Evolutionary conservation across 2,329 filamentous ascomycete genomes (phyloP), one percentile per base, ranked within the genome.

Genomic region (Fusarium proliferatum): DNA sequence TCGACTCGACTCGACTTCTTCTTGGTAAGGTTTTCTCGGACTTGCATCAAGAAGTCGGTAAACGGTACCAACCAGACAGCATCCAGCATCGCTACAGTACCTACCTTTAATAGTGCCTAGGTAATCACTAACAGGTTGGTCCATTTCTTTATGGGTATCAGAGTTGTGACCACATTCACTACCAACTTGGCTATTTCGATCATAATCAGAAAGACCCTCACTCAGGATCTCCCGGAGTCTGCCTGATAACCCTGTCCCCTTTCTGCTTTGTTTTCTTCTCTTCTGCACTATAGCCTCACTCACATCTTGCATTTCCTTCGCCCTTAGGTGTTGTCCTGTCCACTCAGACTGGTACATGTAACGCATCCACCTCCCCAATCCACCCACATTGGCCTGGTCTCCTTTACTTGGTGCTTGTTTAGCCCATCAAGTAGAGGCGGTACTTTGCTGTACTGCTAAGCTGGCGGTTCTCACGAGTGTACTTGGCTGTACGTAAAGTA

Each of bases 361-460:
- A 42, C 34, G 34, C 52, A 58, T 66, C 68, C 67, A 70, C 67
- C 46, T 65, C 53, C 42, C 43, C 58, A 71, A 64, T 56, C 62
- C 48, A 57, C 58, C 62, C 48, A 57, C 58, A 51, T 58, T 65
- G 51, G 61, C 38, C 42, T 51, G 46, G 58, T 41, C 42, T 42
- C 53, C 51, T 69, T 46, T 52, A 48, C 62, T 58, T 67, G 56
- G 65, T 64, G 64, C 64, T 67, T 68, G 53, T 43, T 64, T 69
- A 46, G 64, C 30, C 59, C 61, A 45, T 42, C 16, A 33, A 58
- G 61, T 60, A 36, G 28, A 39, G 38, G 26, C 38, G 28, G 45
- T 58, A 69, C 51, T 38, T 52, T 58, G 36, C 46, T 48, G 42
- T 46, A 56, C 61, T 30, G 38, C 39, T 30, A 17, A 23, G 19